These are phyloP conservation scores for Mantamonas sphyraenae DNA, from an alignment of 78 protist species.

Conservation along the genomic window DNA sequence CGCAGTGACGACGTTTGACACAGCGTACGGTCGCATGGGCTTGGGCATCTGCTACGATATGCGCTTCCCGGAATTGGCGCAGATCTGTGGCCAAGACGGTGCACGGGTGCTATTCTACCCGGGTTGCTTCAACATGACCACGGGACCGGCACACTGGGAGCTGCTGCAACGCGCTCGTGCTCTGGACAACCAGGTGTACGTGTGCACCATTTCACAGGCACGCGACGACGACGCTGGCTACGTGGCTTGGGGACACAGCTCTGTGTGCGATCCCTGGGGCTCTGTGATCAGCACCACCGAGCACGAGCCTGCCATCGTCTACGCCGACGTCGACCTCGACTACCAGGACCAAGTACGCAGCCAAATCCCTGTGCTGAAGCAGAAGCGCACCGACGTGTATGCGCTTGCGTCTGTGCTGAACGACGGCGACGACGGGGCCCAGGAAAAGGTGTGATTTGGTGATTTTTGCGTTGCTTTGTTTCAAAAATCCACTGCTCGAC, in stretches of 20 bases:
- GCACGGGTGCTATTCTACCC: conserved; percentile 72
- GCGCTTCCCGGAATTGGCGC: conserved; percentile 84
- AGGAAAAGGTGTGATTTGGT: no score
- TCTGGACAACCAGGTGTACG: conserved; percentile 66
- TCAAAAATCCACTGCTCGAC: no score
- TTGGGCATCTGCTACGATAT: conserved; percentile 94
- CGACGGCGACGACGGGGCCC: no score
- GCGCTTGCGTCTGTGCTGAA: no score
- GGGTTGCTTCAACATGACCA: conserved; percentile 96
- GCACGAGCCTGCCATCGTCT: conserved; percentile 45
- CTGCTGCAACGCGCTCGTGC: conserved; percentile 75
- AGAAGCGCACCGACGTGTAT: no score
- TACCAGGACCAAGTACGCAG: not conserved
- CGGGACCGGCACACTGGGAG: conserved; percentile 98
- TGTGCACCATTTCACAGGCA: conserved; percentile 78
- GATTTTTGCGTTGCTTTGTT: no score
- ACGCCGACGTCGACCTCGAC: conserved; percentile 51
- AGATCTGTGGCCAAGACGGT: not conserved
- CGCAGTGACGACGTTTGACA: conserved; percentile 42
- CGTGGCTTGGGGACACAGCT: conserved; percentile 86
- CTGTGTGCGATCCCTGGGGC: conserved; percentile 74
- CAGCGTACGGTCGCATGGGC: conserved; percentile 53
- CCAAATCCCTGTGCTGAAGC: conserved; percentile 3
- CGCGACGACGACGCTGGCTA: conserved; percentile 59
- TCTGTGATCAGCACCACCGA: conserved; percentile 67